Evolutionary conservation across 148 eudicot species (phyloP), one percentile per base, ranked within the genome.

Genomic region (Vaccinium macrocarpon): DNA sequence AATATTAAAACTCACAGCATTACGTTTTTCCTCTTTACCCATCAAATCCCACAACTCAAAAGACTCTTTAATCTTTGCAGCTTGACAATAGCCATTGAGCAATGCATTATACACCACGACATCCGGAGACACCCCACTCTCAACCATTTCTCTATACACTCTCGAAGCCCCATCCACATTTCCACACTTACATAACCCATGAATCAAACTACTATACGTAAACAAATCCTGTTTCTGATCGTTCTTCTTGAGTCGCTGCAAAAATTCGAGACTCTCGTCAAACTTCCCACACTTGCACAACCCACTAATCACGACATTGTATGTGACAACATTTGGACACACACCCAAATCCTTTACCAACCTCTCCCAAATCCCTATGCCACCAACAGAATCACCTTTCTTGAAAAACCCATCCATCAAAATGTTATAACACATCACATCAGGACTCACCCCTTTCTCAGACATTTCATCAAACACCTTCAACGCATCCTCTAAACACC

Each of bases 401-500:
- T 84, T 93, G n/a, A 94, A 85, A 87, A 90, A 92, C 86, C 98
- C 98, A 87, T 96, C 94, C 80, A 94, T 91, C 85, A 96, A 86
- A 82, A 92, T 87, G 84, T 96, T 92, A 76, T 91, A 94, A 88
- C 99, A 91, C 85, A 83, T 82, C 23, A 92, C 94, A 87, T 96
- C 94, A 16, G 97, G 92, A 25, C 13, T 55, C 35, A 94, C 84
- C 12, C 91, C 93, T 90, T 92, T 87, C 49, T 90, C 91, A 84
- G 70, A 73, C 99, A 96, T 96, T 90, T 91, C 98, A 66, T 93
- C 97, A 53, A 96, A 93, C 94, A 96, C 85, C 82, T 89, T 51
- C 80, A 84, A 49, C 0, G 97, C 99, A 81, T 84, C 85, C 0
- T 21, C 7, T 50, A 94, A 25, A 25, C 88, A 78, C 27, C 91